Evolutionary conservation across 768 basidiomycete genomes (phyloP).

Genomic region (Suillus clintonianus): DNA sequence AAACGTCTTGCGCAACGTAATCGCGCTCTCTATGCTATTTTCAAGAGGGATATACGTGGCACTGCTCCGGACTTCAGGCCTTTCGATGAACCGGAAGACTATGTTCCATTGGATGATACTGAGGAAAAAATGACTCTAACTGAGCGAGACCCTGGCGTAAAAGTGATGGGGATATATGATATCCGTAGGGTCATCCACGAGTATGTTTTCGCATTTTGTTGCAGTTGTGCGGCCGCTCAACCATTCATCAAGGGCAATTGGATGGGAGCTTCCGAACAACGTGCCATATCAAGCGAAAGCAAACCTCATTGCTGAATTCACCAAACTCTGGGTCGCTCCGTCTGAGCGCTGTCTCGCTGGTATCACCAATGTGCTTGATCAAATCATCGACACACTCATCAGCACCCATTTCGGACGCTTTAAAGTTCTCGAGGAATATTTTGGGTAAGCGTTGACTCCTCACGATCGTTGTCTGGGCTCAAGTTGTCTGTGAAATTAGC

Average conservation of each 20-base stretch:
- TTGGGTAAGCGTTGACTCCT: constrained; percentile 34
- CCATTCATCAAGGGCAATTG: constrained; percentile 25
- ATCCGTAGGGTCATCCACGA: constrained; percentile 33
- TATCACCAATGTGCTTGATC: constrained; percentile 33
- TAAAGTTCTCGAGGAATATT: constrained; percentile 30
- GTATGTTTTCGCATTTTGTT: constrained; percentile 20
- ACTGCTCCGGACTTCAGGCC: constrained; percentile 41
- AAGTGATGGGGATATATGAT: constrained; percentile 25
- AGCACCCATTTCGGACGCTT: constrained; percentile 44
- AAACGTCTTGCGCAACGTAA: constrained; percentile 34
- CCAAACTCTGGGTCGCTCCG: constrained; percentile 31
- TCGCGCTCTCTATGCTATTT: constrained; percentile 24
- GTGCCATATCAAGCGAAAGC: constrained; percentile 35
- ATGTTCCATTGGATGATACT: constrained; percentile 14
- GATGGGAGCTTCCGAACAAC: constrained; percentile 37
- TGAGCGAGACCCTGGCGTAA: constrained; percentile 16
- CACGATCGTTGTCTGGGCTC: constrained; percentile 7
- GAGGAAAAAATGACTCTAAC: constrained; percentile 9
- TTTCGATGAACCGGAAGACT: neutral
- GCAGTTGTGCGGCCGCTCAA: neutral
- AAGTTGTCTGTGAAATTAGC: constrained; percentile 18
- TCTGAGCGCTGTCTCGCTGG: constrained; percentile 34
- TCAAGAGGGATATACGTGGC: constrained; percentile 34
- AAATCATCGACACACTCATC: constrained; percentile 29
- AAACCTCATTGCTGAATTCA: constrained; percentile 28